Evolutionary conservation across 495 filamentous ascomycete genomes (phyloP), one percentile per base, ranked within the genome.

Genomic region (Aspergillus heteromorphus): DNA sequence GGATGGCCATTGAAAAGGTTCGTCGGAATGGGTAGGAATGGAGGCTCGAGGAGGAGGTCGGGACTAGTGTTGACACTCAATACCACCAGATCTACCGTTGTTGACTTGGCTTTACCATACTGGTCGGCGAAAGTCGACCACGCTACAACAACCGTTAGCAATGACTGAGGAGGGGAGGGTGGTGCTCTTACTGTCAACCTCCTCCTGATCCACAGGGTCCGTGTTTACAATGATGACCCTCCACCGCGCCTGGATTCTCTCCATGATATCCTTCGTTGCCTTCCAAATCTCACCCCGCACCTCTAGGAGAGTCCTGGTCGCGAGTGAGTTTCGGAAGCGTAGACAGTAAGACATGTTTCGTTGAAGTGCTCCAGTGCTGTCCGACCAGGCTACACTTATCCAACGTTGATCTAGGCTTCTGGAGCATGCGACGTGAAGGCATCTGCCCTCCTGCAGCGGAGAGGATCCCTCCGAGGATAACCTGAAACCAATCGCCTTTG

Each of bases 351-450:
- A 88, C 25, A 88, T 85, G 4, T 77, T 87, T 57, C 81, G 84
- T 65, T 95, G 89, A 53, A 88, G 79, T 38, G 74, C 81, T 0
- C 93, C 95, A 20, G 75, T 80, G 60, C 83, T 91, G 68, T 97
- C 91, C 1, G 87, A 89, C 95, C 95, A 99, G n/a, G 88, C 87
- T 4, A 84, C 91, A 0, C 86, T 86, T 42, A 97, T 68, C 95
- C 95, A 99, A 16, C 87, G 81, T 43, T 88, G 84, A 63, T 93
- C 89, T 25, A 85, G 72, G 64, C 88, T 92, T 55, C 85, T 83
- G 0, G 87, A 86, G 64, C 92, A 96, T 7, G 88, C 91, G 43
- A 97, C 71, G 65, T 99, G 95, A 10, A 99, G 80, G 55, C 85
- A 86, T 11, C 81, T 84, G 30, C 91, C 89, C 62, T 95, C 90